A percentile compares a stretch with the other conserved stretches of the same genome.
phyloP scores from a whole-genome alignment of 495 filamentous ascomycete genomes.

The Lasiosphaeris hirsuta region DNA sequence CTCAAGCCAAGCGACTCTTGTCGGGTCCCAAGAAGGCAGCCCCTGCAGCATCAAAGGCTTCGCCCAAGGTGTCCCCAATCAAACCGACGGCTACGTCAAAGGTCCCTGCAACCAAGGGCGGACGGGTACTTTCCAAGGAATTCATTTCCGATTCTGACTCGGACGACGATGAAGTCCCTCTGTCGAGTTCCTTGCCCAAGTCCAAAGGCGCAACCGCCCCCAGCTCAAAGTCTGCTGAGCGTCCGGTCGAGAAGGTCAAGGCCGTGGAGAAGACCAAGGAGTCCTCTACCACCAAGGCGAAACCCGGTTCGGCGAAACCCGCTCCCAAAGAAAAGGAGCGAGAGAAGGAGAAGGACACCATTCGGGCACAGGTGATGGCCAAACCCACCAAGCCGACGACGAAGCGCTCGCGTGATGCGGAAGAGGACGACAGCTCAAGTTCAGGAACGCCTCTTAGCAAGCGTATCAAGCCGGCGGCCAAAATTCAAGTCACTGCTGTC shows the following conservation, averaged over 20 bases:
- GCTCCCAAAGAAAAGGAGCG: constrained; percentile 13
- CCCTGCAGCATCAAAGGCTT: constrained; percentile 11
- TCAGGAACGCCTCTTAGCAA: constrained; percentile 49
- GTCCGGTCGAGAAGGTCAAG: constrained; percentile 23
- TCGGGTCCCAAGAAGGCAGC: constrained; percentile 51
- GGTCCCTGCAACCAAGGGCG: constrained; percentile 17
- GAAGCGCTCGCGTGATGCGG: constrained; percentile 38
- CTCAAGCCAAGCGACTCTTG: constrained; percentile 58
- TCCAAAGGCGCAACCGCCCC: constrained; percentile 29
- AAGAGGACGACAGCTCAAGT: constrained; percentile 52
- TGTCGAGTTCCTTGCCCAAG: constrained; percentile 37
- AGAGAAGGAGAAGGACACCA: constrained; percentile 30
- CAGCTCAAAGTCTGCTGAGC: constrained; percentile 35
- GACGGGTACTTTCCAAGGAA: constrained; percentile 55
- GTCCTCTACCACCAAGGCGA: constrained; percentile 18
- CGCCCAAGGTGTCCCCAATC: constrained; percentile 6
- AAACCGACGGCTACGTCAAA: constrained; percentile 25
- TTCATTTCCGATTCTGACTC: constrained; percentile 75
- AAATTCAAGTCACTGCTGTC: constrained; percentile 16
- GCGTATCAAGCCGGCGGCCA: constrained; percentile 41
- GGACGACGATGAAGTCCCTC: constrained; percentile 50
- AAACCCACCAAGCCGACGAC: constrained; percentile 27
- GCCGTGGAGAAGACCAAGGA: constrained; percentile 32
- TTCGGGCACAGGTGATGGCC: constrained; percentile 30
- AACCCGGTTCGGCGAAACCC: constrained; percentile 12